Conservation (phyloP, 495 filamentous ascomycete genomes). For the Hypoxylon intermedium region DNA sequence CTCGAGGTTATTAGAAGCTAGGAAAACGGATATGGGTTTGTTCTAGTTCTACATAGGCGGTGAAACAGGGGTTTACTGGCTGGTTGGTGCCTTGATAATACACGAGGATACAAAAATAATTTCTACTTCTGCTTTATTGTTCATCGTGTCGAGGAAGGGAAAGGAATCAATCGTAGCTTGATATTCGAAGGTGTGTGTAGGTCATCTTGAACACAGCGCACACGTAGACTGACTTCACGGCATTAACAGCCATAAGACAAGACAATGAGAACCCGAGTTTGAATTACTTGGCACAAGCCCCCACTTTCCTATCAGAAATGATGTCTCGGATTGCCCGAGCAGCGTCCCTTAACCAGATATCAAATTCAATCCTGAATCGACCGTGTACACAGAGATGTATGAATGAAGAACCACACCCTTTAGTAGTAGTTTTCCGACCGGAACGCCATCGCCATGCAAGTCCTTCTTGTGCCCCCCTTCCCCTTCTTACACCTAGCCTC, state of each 20-base stretch:
- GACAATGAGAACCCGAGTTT: no score
- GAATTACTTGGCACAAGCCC: no score
- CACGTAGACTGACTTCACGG: no score
- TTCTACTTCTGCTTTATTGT: background rate
- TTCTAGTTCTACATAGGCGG: background rate
- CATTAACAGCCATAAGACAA: no score
- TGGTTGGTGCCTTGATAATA: constrained; percentile 17
- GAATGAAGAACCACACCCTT: background rate
- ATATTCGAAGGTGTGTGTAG: background rate
- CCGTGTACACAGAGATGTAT: background rate
- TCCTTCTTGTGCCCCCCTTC: background rate
- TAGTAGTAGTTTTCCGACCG: constrained; percentile 21
- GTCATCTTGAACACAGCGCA: no score
- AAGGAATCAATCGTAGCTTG: background rate
- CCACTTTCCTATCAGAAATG: no score
- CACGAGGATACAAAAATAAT: constrained; percentile 9
- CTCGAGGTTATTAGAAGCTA: constrained; percentile 6
- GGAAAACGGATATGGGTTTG: background rate
- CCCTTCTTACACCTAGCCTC: no score
- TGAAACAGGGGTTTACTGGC: constrained; percentile 5
- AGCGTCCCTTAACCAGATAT: constrained; percentile 14
- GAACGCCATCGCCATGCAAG: constrained; percentile 57
- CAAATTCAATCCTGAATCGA: constrained; percentile 7
- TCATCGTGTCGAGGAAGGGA: background rate
- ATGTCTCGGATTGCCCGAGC: background rate